Evolutionary conservation across 2,329 filamentous ascomycete species (phyloP).

Genomic region (Trichoderma polysporum): DNA sequence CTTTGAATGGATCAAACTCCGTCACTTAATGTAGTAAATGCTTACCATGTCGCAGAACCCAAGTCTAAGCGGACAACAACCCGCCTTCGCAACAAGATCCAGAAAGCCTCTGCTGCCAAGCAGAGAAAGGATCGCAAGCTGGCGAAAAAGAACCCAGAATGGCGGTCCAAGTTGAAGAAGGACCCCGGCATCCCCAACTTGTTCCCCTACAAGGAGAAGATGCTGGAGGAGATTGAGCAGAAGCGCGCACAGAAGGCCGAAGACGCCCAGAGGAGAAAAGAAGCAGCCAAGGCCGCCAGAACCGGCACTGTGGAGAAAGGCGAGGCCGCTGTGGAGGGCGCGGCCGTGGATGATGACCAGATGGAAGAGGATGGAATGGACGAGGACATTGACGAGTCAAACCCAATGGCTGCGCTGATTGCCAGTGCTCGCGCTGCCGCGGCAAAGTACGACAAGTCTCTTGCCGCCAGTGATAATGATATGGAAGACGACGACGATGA

Average conservation of each 20-base stretch:
- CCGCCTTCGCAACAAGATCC: slow-evolving; percentile 90
- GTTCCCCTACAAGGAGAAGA: slow-evolving; percentile 96
- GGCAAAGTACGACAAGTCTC: slow-evolving; percentile 67
- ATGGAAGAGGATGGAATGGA: slow-evolving; percentile 55
- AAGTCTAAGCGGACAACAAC: slow-evolving; percentile 90
- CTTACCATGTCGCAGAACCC: slow-evolving; percentile 61
- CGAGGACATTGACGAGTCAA: slow-evolving; percentile 64
- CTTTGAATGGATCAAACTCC: neutral
- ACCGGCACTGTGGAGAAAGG: slow-evolving; percentile 49
- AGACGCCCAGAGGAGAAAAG: slow-evolving; percentile 67
- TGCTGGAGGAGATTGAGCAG: slow-evolving; percentile 93
- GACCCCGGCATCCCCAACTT: slow-evolving; percentile 96
- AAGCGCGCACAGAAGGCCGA: slow-evolving; percentile 77
- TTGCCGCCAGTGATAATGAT: slow-evolving; percentile 56
- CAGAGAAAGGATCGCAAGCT: slow-evolving; percentile 86
- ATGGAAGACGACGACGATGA: slow-evolving; percentile 39
- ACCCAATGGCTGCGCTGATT: slow-evolving; percentile 89
- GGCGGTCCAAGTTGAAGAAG: slow-evolving; percentile 93
- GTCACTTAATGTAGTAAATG: neutral
- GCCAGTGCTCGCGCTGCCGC: slow-evolving; percentile 80
- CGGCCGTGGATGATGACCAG: slow-evolving; percentile 47
- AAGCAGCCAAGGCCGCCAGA: slow-evolving; percentile 68
- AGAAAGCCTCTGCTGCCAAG: slow-evolving; percentile 87
- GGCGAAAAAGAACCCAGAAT: slow-evolving; percentile 96
- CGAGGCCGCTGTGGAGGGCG: slow-evolving; percentile 47